A percentile compares a stretch with the other conserved stretches of the same genome.
phyloP scores from a whole-genome alignment of 352 stramenopile species.

The Phytophthora europaea region DNA sequence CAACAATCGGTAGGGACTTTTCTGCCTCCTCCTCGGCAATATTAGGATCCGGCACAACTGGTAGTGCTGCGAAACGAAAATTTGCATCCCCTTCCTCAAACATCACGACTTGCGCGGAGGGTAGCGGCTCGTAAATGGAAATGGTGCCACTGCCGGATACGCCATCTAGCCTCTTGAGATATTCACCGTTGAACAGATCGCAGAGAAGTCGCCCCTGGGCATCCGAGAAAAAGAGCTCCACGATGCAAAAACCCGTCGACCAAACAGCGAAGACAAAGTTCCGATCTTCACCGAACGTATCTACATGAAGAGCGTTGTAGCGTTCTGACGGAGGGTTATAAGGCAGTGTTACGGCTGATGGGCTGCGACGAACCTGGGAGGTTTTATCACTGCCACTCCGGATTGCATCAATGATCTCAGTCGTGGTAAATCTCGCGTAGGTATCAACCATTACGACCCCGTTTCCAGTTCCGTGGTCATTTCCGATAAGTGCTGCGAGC shows the following conservation, averaged over 20 bases:
- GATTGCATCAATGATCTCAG: slow-evolving; percentile 13
- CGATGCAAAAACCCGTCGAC: slow-evolving; percentile 50
- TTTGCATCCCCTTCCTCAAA: slow-evolving; percentile 25
- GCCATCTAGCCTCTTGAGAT: slow-evolving; percentile 26
- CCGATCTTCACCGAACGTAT: slow-evolving; percentile 22
- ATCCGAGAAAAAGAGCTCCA: slow-evolving; percentile 45
- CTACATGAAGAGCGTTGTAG: slow-evolving; percentile 43
- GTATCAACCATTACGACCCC: slow-evolving; percentile 41
- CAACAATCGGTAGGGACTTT: slow-evolving; percentile 18
- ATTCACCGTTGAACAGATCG: slow-evolving; percentile 28
- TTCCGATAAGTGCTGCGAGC: slow-evolving; percentile 39
- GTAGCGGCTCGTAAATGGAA: slow-evolving; percentile 41
- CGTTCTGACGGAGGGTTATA: slow-evolving; percentile 41
- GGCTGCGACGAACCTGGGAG: background rate
- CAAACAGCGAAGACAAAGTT: slow-evolving; percentile 47
- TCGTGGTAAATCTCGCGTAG: slow-evolving; percentile 36
- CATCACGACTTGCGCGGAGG: slow-evolving; percentile 40
- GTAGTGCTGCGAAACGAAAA: slow-evolving; percentile 33
- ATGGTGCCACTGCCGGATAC: slow-evolving; percentile 14
- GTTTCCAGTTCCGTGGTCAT: background rate
- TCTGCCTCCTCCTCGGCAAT: slow-evolving; percentile 1
- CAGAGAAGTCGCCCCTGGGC: slow-evolving; percentile 35
- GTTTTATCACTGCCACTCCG: background rate
- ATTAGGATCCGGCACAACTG: background rate
- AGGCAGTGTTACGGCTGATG: slow-evolving; percentile 24